Base-by-base conservation (phyloP, 2,329 filamentous ascomycete genomes). In the Periconia sp. region DNA sequence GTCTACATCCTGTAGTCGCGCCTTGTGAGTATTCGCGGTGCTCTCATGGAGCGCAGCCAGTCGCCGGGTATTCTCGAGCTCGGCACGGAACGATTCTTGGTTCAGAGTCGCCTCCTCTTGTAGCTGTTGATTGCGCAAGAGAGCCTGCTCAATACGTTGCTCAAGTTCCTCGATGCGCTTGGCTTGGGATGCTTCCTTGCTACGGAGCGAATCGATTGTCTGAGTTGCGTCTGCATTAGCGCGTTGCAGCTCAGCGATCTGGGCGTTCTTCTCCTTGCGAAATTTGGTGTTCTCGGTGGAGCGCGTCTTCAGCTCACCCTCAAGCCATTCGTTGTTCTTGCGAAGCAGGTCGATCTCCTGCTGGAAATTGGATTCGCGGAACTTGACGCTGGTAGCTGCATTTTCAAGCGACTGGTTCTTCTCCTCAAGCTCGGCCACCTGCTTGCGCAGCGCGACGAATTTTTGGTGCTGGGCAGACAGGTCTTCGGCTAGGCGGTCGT, bases 261-360 rank as follows among this genome's bases (percentile, higher is more conserved):
- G 87, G 1, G 90, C 86, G 50, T 89, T 89, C 78, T 96, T 97
- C 66, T 99, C 94, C 66, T 96, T 97, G 51, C 94, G 85, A 71
- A 88, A 92, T 63, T 92, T 96, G 54, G 92, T 82, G 34, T 90
- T 85, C 66, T 99, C 94, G 7, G 86, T 83, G 49, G 83, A 86
- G 73, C 96, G 95, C 0, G 89, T 92, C 75, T 95, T 92, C 16
- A 97, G 80, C 69, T 99, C 94, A 29, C 80, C 85, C 63, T 96
- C 90, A 42, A 94, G 87, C 88, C 91, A 99, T 59, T 97, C 92
- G 53, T 89, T 89, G 73, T 91, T 96, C 61, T 87, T 88, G 66
- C 90, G 91, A 13, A 92, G 84, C 42, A 95, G 78, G 29, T 95
- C 90, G 24, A 97, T 80, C 68, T 97, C 92, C 68, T 96, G 92